Conservation (phyloP, 805 yeast genomes). For the Wickerhamomyces pijperi region DNA sequence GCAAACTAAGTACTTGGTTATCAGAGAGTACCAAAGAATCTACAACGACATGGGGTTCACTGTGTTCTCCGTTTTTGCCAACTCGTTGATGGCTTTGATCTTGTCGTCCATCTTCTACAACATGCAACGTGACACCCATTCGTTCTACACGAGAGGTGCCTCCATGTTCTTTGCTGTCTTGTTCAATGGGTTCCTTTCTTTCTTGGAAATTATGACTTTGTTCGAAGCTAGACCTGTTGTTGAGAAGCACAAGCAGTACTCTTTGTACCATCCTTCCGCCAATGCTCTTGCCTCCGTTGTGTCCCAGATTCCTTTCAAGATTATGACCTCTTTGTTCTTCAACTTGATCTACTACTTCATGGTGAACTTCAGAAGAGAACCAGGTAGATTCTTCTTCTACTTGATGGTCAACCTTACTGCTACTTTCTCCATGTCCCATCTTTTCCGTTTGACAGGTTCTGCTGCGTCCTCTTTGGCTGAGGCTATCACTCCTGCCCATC, state of each 20-base stretch:
- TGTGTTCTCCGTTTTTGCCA: conserved; percentile 30
- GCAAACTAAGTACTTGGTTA: conserved; percentile 37
- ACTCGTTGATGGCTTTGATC: conserved; percentile 42
- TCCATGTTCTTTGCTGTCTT: conserved; percentile 57
- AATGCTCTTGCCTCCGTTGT: conserved; percentile 53
- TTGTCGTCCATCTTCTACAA: conserved; percentile 50
- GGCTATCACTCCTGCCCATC: conserved; percentile 49
- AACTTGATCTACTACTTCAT: conserved; percentile 41
- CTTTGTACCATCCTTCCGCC: conserved; percentile 51
- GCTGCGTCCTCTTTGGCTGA: conserved; percentile 33
- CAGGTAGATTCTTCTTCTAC: conserved; percentile 48
- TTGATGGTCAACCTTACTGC: conserved; percentile 29
- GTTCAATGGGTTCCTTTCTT: conserved; percentile 50
- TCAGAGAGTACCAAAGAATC: conserved; percentile 37
- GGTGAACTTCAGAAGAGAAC: conserved; percentile 37
- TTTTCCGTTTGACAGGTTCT: conserved; percentile 45
- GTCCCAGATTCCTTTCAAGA: conserved; percentile 46
- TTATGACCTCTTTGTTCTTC: conserved; percentile 32
- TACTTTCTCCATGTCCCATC: conserved; percentile 45
- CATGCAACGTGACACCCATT: conserved; percentile 27
- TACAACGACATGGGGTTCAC: conserved; percentile 37
- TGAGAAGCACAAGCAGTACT: conserved; percentile 47
- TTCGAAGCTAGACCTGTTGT: conserved; percentile 35
- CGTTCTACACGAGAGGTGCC: conserved; percentile 48
- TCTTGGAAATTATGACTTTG: conserved; percentile 36